Evolutionary conservation across 768 basidiomycete species (phyloP).

Genomic region (Mycena kentingensis): DNA sequence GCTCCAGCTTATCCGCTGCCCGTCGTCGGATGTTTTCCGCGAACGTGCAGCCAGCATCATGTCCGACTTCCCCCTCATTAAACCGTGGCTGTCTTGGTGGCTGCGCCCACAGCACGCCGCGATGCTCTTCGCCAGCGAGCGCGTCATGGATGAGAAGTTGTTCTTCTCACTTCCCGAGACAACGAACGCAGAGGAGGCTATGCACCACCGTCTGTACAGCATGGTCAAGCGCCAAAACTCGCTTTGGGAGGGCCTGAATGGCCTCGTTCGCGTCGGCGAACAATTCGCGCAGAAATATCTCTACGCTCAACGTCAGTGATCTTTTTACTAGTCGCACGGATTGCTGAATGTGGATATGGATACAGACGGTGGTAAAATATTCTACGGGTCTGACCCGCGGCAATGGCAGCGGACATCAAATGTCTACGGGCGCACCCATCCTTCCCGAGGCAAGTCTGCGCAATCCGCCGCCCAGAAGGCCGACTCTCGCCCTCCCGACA

Average conservation of each 20-base stretch:
- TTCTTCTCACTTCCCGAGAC: not conserved
- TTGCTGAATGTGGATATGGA: not conserved
- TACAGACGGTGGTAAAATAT: not conserved
- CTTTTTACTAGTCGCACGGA: not conserved
- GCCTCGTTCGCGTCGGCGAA: not conserved
- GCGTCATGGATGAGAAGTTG: not conserved
- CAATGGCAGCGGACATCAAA: not conserved
- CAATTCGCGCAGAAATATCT: not conserved
- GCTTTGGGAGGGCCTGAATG: not conserved
- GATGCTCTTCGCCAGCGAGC: conserved; percentile 25
- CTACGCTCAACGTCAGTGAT: not conserved
- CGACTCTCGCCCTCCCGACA: not conserved
- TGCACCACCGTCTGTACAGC: not conserved
- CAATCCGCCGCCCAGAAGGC: not conserved
- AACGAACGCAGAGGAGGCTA: not conserved
- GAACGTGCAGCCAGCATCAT: conserved; percentile 15
- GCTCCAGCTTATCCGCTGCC: conserved; percentile 11
- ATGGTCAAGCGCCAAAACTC: not conserved
- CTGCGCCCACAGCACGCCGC: conserved; percentile 22
- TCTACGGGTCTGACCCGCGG: not conserved
- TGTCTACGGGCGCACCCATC: not conserved
- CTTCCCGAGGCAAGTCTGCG: not conserved
- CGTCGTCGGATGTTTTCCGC: conserved; percentile 10
- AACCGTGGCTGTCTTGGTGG: conserved; percentile 37
- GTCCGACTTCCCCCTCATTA: conserved; percentile 27